phyloP scores from a whole-genome alignment of 208 protist genomes.

The Leptomonas pyrrhocoris region DNA sequence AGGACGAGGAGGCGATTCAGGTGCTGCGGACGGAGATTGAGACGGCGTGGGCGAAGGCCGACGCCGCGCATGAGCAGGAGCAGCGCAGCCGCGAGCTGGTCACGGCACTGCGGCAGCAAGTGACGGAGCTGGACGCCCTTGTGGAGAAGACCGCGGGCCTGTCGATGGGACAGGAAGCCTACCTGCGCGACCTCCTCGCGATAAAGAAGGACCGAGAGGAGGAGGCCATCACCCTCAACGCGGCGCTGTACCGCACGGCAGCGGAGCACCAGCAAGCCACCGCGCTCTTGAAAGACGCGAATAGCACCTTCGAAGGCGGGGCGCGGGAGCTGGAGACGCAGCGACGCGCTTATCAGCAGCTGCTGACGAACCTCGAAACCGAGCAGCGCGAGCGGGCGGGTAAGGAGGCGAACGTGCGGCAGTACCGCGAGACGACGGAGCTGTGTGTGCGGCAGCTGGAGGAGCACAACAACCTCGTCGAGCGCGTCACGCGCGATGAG shows the following conservation, averaged over 20 bases:
- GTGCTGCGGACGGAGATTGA: slow-evolving; percentile 96
- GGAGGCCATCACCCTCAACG: slow-evolving; percentile 78
- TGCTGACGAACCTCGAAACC: slow-evolving; percentile 66
- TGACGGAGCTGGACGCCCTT: slow-evolving; percentile 92
- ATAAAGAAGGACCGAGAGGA: slow-evolving; percentile 93
- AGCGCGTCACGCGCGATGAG: slow-evolving; percentile 53
- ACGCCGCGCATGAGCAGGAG: slow-evolving; percentile 97
- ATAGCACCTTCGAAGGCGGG: slow-evolving; percentile 17
- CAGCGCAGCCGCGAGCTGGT: slow-evolving; percentile 95
- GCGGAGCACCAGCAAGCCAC: slow-evolving; percentile 69
- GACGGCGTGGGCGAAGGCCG: slow-evolving; percentile 97
- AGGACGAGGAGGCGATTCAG: slow-evolving; percentile 96
- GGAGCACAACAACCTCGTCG: slow-evolving; percentile 38
- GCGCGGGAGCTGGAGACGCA: slow-evolving; percentile 47
- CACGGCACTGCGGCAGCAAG: slow-evolving; percentile 94
- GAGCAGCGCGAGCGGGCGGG: slow-evolving; percentile 73
- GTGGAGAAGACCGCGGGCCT: slow-evolving; percentile 94
- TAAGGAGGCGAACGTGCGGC: slow-evolving; percentile 92
- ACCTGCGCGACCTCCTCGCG: slow-evolving; percentile 93
- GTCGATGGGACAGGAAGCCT: slow-evolving; percentile 94
- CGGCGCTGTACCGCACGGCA: slow-evolving; percentile 52
- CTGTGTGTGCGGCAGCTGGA: slow-evolving; percentile 63
- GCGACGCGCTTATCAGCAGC: slow-evolving; percentile 54
- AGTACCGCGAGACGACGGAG: slow-evolving; percentile 78
- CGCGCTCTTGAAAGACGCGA: slow-evolving; percentile 3